These are phyloP conservation scores for Wickerhamiella parazyma DNA, from an alignment of 805 yeast genomes.

Conservation along the genomic window DNA sequence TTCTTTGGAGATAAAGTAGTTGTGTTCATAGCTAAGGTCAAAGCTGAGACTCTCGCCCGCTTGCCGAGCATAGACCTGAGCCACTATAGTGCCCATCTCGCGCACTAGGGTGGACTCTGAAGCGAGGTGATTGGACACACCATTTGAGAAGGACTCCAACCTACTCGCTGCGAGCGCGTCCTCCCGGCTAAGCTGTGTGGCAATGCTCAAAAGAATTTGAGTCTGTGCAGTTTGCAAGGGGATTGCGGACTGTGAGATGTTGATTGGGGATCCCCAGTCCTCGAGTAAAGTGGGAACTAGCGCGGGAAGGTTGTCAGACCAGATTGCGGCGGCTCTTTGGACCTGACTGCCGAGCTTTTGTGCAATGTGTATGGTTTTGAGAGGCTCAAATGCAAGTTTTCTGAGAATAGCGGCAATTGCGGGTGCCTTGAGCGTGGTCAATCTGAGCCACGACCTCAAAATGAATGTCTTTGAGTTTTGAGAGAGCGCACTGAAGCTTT, in stretches of 20 bases:
- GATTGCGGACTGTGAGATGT: constrained; percentile 31
- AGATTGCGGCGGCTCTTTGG: constrained; percentile 17
- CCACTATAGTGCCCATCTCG: constrained; percentile 42
- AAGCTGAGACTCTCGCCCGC: constrained; percentile 21
- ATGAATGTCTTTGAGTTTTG: constrained; percentile 13
- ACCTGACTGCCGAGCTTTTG: constrained; percentile 2
- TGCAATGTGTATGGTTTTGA: not conserved
- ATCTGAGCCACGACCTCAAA: constrained; percentile 6
- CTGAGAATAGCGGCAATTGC: constrained; percentile 15
- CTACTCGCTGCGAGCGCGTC: constrained; percentile 26
- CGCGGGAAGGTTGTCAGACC: constrained; percentile 3
- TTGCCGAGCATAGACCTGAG: constrained; percentile 30
- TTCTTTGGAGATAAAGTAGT: constrained; percentile 16
- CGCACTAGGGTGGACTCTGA: constrained; percentile 36
- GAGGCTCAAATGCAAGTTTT: constrained; percentile 7
- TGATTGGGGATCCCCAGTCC: constrained; percentile 29
- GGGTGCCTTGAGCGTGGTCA: constrained; percentile 3
- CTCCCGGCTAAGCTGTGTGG: constrained; percentile 17
- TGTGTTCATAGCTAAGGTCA: constrained; percentile 17
- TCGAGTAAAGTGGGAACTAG: constrained; percentile 13
- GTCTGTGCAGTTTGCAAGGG: constrained; percentile 37
- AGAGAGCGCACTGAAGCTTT: constrained; percentile 8
- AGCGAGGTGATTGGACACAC: constrained; percentile 42
- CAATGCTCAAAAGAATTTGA: constrained; percentile 31
- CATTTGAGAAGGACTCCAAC: constrained; percentile 32